These are phyloP conservation scores for Urtica urens DNA, from an alignment of 306 rosid species.

Conservation along the genomic window DNA sequence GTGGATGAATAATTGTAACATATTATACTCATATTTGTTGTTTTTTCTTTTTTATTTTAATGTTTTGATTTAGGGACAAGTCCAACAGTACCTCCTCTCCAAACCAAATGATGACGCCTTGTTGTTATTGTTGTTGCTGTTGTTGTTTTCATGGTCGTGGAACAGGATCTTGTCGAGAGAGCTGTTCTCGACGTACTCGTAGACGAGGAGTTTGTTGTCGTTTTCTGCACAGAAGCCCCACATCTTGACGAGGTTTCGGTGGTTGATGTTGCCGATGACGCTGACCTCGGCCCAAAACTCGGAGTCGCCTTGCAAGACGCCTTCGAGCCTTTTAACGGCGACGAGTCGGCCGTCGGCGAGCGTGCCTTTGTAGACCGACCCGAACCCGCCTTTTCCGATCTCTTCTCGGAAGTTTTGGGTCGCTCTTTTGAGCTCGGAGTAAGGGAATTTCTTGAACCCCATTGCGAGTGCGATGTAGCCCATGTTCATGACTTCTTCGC, in stretches of 20 bases:
- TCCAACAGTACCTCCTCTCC: slow-evolving; percentile 24
- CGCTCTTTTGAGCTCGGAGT: slow-evolving; percentile 23
- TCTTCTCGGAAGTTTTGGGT: slow-evolving; percentile 23
- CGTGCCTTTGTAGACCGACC: slow-evolving; percentile 25
- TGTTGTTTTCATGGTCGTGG: too few relatives aligned
- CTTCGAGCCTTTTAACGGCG: slow-evolving; percentile 24
- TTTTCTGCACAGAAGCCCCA: slow-evolving; percentile 17
- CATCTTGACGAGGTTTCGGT: slow-evolving; percentile 23
- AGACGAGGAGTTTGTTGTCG: slow-evolving; percentile 10
- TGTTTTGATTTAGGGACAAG: too few relatives aligned
- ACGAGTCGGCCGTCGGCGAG: neutral
- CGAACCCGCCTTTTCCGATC: slow-evolving; percentile 29
- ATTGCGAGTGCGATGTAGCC: slow-evolving; percentile 17
- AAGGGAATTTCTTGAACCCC: slow-evolving; percentile 18
- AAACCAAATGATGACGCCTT: slow-evolving; percentile 12
- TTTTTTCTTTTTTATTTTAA: too few relatives aligned
- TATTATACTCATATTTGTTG: too few relatives aligned
- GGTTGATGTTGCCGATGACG: slow-evolving; percentile 24
- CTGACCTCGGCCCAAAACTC: slow-evolving; percentile 20
- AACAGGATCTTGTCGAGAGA: slow-evolving; percentile 6
- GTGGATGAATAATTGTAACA: too few relatives aligned
- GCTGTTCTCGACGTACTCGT: slow-evolving; percentile 19
- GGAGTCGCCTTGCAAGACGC: slow-evolving; percentile 3
- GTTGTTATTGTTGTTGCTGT: too few relatives aligned
- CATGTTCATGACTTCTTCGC: slow-evolving; percentile 12